A percentile compares a stretch with the other conserved stretches of the same genome.
These are phyloP conservation scores for Trichophyton rubrum DNA, from an alignment of 2,329 filamentous ascomycete genomes.

Conservation along the genomic window DNA sequence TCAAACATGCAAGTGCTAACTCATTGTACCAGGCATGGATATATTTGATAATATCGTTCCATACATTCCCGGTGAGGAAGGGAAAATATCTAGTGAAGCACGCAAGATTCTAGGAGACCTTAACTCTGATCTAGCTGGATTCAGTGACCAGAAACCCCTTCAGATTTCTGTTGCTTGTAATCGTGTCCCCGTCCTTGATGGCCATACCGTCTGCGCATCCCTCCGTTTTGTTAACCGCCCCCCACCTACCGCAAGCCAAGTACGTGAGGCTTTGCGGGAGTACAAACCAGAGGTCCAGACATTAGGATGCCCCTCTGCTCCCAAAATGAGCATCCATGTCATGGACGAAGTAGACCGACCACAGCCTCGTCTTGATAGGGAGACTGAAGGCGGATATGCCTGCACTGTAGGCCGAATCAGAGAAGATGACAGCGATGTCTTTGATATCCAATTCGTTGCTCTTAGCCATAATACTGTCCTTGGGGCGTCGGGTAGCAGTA, in stretches of 20 bases:
- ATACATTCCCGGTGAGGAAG: conserved; percentile 85
- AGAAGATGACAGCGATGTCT: conserved; percentile 67
- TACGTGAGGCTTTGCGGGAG: conserved; percentile 63
- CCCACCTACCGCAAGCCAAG: conserved; percentile 59
- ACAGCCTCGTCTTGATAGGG: conserved; percentile 79
- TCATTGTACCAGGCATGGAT: conserved; percentile 71
- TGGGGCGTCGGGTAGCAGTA: conserved; percentile 88
- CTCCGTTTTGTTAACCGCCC: conserved; percentile 67
- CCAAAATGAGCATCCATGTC: conserved; percentile 66
- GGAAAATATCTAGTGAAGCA: conserved; percentile 89
- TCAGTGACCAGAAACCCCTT: conserved; percentile 61
- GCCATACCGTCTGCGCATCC: conserved; percentile 89
- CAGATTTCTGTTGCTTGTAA: conserved; percentile 81
- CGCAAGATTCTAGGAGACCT: conserved; percentile 81
- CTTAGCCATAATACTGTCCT: conserved; percentile 88
- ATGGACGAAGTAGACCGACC: conserved; percentile 84
- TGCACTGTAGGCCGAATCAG: conserved; percentile 81
- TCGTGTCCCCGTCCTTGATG: conserved; percentile 86
- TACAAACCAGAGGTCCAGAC: conserved; percentile 74
- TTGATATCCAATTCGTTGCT: conserved; percentile 90
- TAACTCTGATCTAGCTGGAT: conserved; percentile 58
- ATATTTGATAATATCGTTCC: conserved; percentile 93
- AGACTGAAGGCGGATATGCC: conserved; percentile 74
- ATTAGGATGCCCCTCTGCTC: conserved; percentile 78
- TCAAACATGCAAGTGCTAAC: conserved; percentile 24